Conservation (phyloP, 2,329 filamentous ascomycete species). For the Curvularia sp. region DNA sequence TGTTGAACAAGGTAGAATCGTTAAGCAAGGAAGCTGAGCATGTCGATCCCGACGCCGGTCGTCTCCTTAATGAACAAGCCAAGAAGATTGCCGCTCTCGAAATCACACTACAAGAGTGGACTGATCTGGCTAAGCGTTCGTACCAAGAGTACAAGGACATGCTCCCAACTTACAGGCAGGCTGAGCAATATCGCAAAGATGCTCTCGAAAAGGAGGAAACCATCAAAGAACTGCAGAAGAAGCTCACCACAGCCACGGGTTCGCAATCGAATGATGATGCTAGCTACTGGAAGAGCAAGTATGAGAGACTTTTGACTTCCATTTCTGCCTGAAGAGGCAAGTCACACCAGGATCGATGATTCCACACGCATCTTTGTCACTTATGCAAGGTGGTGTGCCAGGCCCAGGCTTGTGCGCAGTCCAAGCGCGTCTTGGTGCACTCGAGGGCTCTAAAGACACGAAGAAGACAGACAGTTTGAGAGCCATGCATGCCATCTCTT, state of each 20-base stretch:
- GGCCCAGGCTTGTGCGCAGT: not conserved
- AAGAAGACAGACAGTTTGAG: not conserved
- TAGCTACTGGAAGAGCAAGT: conserved; percentile 39
- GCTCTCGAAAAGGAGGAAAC: conserved; percentile 22
- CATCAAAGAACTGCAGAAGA: conserved; percentile 27
- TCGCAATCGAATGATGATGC: conserved; percentile 26
- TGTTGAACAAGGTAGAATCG: conserved; percentile 16
- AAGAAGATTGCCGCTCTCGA: conserved; percentile 23
- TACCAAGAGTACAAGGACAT: conserved; percentile 39
- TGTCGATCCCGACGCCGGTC: not conserved
- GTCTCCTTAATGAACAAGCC: conserved; percentile 13
- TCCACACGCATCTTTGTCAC: too few relatives aligned
- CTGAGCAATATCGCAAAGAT: conserved; percentile 27
- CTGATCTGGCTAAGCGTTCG: conserved; percentile 33
- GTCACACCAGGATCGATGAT: not conserved
- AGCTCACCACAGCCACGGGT: conserved; percentile 26
- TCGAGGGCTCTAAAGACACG: not conserved
- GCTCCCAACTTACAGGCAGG: conserved; percentile 30
- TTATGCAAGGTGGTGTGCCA: not conserved
- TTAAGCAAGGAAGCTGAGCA: conserved; percentile 7
- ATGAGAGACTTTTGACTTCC: conserved; percentile 31
- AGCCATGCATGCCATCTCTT: not conserved
- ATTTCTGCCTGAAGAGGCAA: conserved; percentile 3
- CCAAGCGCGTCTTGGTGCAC: not conserved
- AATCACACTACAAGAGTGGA: conserved; percentile 28